These are phyloP conservation scores for Brassica hybrid DNA, from an alignment of 441 rosid genomes.

Conservation along the genomic window DNA sequence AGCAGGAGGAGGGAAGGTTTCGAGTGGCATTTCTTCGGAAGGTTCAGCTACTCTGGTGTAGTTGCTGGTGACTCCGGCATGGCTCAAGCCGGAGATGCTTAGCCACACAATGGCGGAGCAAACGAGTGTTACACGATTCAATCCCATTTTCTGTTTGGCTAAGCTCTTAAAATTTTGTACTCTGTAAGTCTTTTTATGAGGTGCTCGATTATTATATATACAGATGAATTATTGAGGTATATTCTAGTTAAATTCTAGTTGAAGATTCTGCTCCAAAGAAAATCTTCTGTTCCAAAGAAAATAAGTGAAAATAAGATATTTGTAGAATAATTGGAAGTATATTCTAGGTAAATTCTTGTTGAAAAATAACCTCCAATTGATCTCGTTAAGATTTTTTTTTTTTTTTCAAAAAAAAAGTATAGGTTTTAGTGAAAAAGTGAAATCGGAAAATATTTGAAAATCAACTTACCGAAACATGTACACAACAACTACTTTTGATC, in stretches of 20 bases:
- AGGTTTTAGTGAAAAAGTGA: background rate
- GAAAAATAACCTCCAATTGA: background rate
- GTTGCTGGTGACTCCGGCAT: constrained; percentile 28
- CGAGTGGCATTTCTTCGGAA: constrained; percentile 36
- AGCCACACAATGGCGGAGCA: background rate
- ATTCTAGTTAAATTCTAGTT: no score
- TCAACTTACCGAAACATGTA: background rate
- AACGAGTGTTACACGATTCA: background rate
- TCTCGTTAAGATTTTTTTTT: background rate
- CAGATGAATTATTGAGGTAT: background rate
- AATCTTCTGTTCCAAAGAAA: no score
- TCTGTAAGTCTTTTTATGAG: background rate
- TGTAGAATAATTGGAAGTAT: background rate
- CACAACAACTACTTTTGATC: background rate
- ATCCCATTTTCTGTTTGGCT: background rate
- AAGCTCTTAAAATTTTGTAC: background rate
- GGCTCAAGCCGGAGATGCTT: background rate
- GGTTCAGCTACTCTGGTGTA: constrained; percentile 36
- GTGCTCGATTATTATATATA: background rate
- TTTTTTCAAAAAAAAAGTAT: background rate
- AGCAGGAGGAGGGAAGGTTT: constrained; percentile 41
- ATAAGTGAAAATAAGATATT: background rate
- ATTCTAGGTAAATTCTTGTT: background rate
- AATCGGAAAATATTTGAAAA: background rate
- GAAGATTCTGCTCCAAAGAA: background rate